Conservation (phyloP, 257 asterid genomes). For the Nicotiana tabacum region DNA sequence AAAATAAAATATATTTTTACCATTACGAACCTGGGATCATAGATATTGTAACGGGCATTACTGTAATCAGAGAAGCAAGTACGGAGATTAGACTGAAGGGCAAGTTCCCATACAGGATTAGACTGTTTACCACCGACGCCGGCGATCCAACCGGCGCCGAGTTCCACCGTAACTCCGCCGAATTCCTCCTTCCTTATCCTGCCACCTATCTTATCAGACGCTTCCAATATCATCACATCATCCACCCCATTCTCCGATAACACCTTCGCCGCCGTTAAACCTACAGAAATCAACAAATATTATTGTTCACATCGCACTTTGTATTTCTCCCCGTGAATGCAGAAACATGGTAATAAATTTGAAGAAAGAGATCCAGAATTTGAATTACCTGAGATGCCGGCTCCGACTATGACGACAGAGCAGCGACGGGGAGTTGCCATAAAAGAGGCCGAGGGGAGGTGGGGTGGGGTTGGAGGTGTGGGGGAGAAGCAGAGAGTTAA, state of each 20-base stretch:
- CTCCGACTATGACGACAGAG: constrained; percentile 76
- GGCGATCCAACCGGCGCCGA: constrained; percentile 98
- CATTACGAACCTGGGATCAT: constrained; percentile 56
- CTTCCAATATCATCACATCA: constrained; percentile 71
- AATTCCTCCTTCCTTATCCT: constrained; percentile 76
- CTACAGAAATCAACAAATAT: constrained; percentile 21
- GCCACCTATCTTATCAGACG: constrained; percentile 79
- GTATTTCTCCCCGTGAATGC: background rate
- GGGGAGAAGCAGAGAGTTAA: background rate
- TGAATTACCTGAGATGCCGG: constrained; percentile 70
- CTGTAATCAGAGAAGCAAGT: constrained; percentile 88
- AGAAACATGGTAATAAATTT: background rate
- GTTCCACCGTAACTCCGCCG: constrained; percentile 83
- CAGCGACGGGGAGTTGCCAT: constrained; percentile 50
- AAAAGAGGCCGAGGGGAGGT: too few relatives aligned
- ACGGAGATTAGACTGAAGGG: constrained; percentile 61
- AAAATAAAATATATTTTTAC: background rate
- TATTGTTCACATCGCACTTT: background rate
- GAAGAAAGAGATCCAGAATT: background rate
- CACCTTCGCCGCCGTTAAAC: constrained; percentile 78
- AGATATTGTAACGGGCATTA: constrained; percentile 83
- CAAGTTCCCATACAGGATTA: constrained; percentile 91
- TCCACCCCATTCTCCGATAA: constrained; percentile 78
- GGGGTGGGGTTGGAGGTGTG: background rate
- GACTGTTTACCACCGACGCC: constrained; percentile 84